A percentile compares a stretch with the other conserved stretches of the same genome.
Conservation (phyloP, 2,329 filamentous ascomycete genomes). For the Verticillium tricorpus region DNA sequence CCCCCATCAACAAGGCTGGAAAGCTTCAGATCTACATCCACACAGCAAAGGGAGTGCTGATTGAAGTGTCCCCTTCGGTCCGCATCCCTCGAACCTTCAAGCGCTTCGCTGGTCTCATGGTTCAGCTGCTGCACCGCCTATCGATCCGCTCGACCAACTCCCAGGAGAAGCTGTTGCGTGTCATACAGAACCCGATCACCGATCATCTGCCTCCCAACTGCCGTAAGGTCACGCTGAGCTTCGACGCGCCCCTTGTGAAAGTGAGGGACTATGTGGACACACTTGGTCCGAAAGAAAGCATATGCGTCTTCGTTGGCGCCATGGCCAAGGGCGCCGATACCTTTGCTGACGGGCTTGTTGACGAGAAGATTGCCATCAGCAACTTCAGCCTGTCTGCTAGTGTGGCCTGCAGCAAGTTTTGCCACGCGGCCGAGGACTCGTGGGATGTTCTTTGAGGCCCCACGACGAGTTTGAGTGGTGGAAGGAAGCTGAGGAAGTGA, state of each 20-base stretch:
- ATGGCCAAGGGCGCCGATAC: constrained; percentile 97
- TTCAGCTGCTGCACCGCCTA: constrained; percentile 90
- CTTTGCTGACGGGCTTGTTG: constrained; percentile 90
- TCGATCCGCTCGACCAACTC: constrained; percentile 96
- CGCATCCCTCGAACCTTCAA: constrained; percentile 98
- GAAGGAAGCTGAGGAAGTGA: constrained; percentile 10
- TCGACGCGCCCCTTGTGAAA: constrained; percentile 82
- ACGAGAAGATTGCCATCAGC: constrained; percentile 97
- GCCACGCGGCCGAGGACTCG: constrained; percentile 92
- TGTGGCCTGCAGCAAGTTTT: constrained; percentile 99
- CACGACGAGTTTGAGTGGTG: constrained; percentile 6
- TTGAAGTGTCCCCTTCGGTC: constrained; percentile 96
- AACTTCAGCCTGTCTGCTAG: constrained; percentile 96
- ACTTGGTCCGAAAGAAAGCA: constrained; percentile 78
- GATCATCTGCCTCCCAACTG: constrained; percentile 96
- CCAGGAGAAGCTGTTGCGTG: constrained; percentile 93
- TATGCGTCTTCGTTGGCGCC: constrained; percentile 95
- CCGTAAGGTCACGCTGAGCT: constrained; percentile 94
- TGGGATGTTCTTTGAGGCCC: constrained; percentile 79
- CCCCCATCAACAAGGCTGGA: constrained; percentile 96
- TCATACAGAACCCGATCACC: constrained; percentile 97
- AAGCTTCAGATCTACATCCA: constrained; percentile 98
- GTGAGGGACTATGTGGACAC: constrained; percentile 84
- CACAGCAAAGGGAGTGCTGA: constrained; percentile 93
- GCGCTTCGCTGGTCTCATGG: constrained; percentile 97